A percentile compares a stretch with the other conserved stretches of the same genome.
phyloP scores from a whole-genome alignment of 345 rosid genomes.

The Linum tenue region DNA sequence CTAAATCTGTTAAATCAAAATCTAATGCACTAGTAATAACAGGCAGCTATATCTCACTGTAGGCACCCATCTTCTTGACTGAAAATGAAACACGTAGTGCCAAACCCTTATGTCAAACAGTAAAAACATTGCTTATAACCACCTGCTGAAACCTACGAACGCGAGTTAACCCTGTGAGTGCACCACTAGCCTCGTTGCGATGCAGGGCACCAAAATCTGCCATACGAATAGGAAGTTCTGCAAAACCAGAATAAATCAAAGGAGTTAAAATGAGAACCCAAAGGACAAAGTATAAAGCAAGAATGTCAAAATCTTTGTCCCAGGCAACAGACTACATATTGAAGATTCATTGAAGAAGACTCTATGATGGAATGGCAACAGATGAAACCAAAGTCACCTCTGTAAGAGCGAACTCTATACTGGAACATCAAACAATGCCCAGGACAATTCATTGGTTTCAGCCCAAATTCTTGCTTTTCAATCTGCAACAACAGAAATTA shows the following conservation, averaged over 20 bases:
- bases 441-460: constrained; percentile 98
- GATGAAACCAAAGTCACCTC: constrained; percentile 36
- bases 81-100: too few relatives aligned
- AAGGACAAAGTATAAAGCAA: background rate
- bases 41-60: too few relatives aligned
- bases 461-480: constrained; percentile 91
- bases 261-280: background rate
- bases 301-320: background rate
- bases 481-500: constrained; percentile 36
- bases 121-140: constrained; percentile 1
- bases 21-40: too few relatives aligned
- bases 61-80: too few relatives aligned
- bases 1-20: too few relatives aligned
- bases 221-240: constrained; percentile 83
- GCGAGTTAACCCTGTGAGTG: constrained; percentile 88
- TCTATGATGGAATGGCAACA: background rate
- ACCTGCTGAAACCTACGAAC: constrained; percentile 99
- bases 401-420: constrained; percentile 79
- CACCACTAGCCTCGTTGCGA: constrained; percentile 97
- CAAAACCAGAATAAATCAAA: background rate
- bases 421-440: constrained; percentile 96
- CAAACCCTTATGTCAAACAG: too few relatives aligned
- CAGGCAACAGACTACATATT: too few relatives aligned
- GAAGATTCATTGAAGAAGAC: too few relatives aligned
- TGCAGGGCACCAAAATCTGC: constrained; percentile 98